These are phyloP conservation scores for Lasiosphaeris hirsuta DNA, from an alignment of 495 filamentous ascomycete genomes.

Conservation along the genomic window DNA sequence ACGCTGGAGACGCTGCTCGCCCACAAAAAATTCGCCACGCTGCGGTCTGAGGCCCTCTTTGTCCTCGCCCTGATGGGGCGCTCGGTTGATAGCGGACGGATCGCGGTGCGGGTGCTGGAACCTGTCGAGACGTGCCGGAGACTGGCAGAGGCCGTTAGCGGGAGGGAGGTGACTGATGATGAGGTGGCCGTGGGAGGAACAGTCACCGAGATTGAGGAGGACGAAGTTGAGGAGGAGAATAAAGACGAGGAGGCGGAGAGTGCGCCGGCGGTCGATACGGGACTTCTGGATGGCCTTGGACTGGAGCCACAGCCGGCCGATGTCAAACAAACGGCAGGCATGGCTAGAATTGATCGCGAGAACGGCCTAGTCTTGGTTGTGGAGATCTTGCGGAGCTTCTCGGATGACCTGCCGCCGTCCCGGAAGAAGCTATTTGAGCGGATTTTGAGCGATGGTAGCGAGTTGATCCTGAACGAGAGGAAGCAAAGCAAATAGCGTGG, in stretches of 20 bases:
- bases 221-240: background rate
- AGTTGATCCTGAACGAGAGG: constrained; percentile 30
- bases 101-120: constrained; percentile 50
- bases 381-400: constrained; percentile 52
- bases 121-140: constrained; percentile 42
- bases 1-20: constrained; percentile 60
- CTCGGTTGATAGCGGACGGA: constrained; percentile 43
- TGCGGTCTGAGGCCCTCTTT: constrained; percentile 72
- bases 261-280: background rate
- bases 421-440: constrained; percentile 33
- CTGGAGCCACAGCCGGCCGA: constrained; percentile 39
- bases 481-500: background rate
- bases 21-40: constrained; percentile 65
- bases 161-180: constrained; percentile 1
- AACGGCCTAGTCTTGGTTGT: constrained; percentile 62
- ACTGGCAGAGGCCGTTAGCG: constrained; percentile 53
- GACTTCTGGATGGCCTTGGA: constrained; percentile 16
- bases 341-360: constrained; percentile 52
- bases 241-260: background rate
- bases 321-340: constrained; percentile 25
- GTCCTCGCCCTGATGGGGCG: constrained; percentile 68
- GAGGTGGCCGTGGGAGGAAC: background rate
- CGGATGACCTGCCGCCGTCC: constrained; percentile 34
- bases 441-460: constrained; percentile 34
- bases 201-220: background rate